These are phyloP conservation scores for Colletotrichum sp. DNA, from an alignment of 2,329 filamentous ascomycete genomes.

Conservation along the genomic window DNA sequence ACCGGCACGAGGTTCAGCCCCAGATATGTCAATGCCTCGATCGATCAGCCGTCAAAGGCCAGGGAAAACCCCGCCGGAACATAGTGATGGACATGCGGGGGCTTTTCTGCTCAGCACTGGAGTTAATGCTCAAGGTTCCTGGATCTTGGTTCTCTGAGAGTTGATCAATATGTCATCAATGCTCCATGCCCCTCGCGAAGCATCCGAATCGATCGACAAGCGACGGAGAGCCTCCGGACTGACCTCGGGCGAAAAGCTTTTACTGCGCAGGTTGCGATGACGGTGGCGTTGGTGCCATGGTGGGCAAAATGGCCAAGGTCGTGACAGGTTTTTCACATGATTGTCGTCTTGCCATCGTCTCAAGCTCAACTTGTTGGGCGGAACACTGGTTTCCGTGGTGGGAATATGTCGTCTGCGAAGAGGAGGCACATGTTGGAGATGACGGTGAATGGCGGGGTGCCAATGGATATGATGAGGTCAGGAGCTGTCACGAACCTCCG, in stretches of 20 bases:
- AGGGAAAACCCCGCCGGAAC: not conserved
- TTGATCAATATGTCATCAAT: not conserved
- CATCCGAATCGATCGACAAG: not conserved
- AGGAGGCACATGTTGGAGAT: not conserved
- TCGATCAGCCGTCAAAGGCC: not conserved
- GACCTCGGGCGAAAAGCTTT: slow-evolving; percentile 1
- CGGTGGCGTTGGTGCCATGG: not conserved
- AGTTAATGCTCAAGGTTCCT: not conserved
- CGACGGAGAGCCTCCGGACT: not conserved
- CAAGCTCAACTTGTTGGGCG: not conserved
- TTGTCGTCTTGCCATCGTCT: not conserved
- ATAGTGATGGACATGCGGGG: not conserved
- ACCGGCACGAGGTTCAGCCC: not conserved
- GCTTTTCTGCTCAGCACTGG: not conserved
- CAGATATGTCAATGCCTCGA: not conserved
- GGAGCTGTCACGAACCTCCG: not conserved
- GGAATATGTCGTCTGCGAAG: not conserved
- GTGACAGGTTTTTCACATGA: not conserved
- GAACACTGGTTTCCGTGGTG: not conserved
- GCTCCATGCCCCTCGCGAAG: not conserved
- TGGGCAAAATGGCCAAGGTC: not conserved
- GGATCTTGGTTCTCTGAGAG: not conserved
- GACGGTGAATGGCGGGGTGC: not conserved
- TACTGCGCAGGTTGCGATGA: not conserved
- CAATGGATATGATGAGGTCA: slow-evolving; percentile 7